phyloP scores from a whole-genome alignment of 192 early-diverging fungal genomes.

The Coemansia sp. region DNA sequence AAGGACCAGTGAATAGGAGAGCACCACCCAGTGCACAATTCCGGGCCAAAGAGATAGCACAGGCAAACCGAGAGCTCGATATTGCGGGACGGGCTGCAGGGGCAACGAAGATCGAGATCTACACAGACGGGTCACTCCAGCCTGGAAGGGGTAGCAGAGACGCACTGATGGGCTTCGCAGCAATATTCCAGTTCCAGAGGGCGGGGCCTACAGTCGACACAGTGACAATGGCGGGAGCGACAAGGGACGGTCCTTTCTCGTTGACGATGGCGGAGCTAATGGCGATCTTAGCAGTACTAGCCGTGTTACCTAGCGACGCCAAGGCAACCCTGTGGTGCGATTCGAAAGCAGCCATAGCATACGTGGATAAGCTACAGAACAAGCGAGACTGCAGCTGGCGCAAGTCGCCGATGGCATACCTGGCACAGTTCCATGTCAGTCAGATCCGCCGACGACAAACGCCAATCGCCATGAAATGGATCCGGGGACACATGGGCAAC shows the following conservation, averaged over 20 bases:
- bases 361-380: not conserved
- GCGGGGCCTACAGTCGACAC: not conserved
- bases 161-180: no score
- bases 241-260: slow-evolving; percentile 7
- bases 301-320: not conserved
- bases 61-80: no score
- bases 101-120: not conserved
- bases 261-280: slow-evolving; percentile 16
- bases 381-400: not conserved
- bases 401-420: not conserved
- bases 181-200: not conserved
- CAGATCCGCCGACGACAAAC: not conserved
- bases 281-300: slow-evolving; percentile 1
- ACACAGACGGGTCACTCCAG: not conserved
- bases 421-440: not conserved
- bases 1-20: no score
- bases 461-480: no score
- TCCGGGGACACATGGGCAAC: no score
- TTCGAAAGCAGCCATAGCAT: slow-evolving; percentile 5
- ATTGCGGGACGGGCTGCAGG: no score
- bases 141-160: not conserved
- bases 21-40: no score
- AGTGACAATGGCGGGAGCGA: not conserved
- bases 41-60: no score
- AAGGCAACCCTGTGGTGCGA: not conserved